Conservation (phyloP, 345 rosid species). For the Ceriops tagal region DNA sequence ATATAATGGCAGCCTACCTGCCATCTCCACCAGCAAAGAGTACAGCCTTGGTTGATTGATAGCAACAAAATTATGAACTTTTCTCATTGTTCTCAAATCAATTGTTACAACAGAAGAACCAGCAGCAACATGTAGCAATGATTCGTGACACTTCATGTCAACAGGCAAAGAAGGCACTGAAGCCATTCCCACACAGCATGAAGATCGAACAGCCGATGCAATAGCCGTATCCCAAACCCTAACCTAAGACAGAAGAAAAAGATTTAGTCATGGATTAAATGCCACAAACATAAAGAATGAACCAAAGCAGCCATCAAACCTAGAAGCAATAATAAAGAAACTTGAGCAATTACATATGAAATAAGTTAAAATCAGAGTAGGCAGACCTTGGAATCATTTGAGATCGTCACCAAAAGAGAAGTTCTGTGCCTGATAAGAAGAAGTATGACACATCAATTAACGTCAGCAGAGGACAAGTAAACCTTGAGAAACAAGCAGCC, state of each 20-base stretch:
- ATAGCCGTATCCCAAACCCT: conserved; percentile 63
- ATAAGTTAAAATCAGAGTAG: neutral
- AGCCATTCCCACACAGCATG: conserved; percentile 67
- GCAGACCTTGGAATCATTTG: conserved; percentile 61
- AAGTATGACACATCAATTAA: neutral
- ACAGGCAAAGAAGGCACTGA: conserved; percentile 46
- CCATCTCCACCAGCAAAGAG: conserved; percentile 55
- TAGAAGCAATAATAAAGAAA: neutral
- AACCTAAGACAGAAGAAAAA: conserved; percentile 31
- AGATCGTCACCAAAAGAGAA: conserved; percentile 51
- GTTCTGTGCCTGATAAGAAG: conserved; percentile 41
- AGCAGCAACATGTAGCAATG: conserved; percentile 60
- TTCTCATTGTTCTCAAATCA: conserved; percentile 68
- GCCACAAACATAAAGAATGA: neutral
- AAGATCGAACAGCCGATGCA: conserved; percentile 49
- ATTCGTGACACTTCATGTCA: conserved; percentile 54
- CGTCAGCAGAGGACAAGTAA: neutral
- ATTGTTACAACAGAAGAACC: conserved; percentile 48
- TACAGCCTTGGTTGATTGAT: conserved; percentile 31
- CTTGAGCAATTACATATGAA: neutral
- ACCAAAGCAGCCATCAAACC: neutral
- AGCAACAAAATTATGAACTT: conserved; percentile 37
- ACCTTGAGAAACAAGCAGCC: neutral
- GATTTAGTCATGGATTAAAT: neutral
- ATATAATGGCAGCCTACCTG: conserved; percentile 37